Percentiles rank a stretch among this genome's conserved stretches.
phyloP scores from a whole-genome alignment of 2,329 filamentous ascomycete genomes.

The Sporothrix sp. region DNA sequence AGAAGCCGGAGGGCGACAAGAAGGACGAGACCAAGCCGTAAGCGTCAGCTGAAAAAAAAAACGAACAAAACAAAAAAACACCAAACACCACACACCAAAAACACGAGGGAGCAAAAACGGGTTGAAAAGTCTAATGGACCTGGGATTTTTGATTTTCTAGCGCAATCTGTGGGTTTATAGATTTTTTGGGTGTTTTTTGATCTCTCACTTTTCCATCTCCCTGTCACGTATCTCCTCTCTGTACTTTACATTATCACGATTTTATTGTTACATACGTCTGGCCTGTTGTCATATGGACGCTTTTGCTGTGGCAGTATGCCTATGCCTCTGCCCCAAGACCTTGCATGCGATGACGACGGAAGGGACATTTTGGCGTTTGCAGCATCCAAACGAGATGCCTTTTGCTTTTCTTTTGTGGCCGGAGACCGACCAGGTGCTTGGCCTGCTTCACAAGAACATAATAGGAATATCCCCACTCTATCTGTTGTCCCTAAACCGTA shows the following conservation, averaged over 20 bases:
- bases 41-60: slow-evolving; percentile 20
- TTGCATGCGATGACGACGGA: too few relatives aligned
- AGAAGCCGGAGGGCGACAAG: slow-evolving; percentile 59
- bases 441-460: slow-evolving; percentile 7
- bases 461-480: slow-evolving; percentile 16
- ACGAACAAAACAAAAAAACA: neutral
- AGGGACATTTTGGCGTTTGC: neutral
- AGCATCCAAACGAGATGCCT: neutral
- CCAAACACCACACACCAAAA: neutral
- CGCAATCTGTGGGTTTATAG: slow-evolving; percentile 24
- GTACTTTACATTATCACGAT: slow-evolving; percentile 7
- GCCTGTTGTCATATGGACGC: neutral
- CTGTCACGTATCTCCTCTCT: slow-evolving; percentile 17
- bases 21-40: slow-evolving; percentile 64
- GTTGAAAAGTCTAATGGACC: neutral
- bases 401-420: neutral
- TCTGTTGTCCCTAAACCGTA: neutral
- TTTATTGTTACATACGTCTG: slow-evolving; percentile 6
- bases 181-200: slow-evolving; percentile 41
- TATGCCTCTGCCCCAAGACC: neutral
- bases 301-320: neutral
- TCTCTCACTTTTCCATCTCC: slow-evolving; percentile 16
- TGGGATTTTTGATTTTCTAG: slow-evolving; percentile 6
- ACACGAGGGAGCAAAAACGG: neutral
- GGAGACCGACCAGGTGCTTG: neutral